Base-by-base conservation (phyloP, 2,329 filamentous ascomycete genomes). In the Alternaria conjuncta region DNA sequence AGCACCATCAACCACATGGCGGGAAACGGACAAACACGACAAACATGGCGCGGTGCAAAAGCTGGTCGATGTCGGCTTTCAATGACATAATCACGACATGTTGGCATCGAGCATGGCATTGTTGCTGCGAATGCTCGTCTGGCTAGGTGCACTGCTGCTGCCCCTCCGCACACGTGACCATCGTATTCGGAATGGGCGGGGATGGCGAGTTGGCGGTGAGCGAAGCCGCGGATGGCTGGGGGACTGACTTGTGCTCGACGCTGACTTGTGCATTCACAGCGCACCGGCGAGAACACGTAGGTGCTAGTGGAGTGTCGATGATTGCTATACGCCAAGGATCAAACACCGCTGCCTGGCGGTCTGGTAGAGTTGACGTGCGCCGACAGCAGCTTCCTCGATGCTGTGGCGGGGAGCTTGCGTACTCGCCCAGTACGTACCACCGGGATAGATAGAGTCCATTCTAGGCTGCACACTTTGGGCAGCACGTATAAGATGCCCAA, bases 401-500 rank as follows among this genome's bases (percentile, higher is more conserved):
- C 65, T 69, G 75, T 75, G 76, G 76, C 77, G 76, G 71, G 66
- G 69, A 75, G 77, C 74, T 79, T 78, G 77, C 77, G 76, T 75
- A 74, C 49, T 50, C 72, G 67, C 44, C 44, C 26, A 18, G 23
- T 30, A 49, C 41, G n/a, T 41, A 58, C 15, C 54, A 53, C 57
- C 26, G 46, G 58, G 57, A 63, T 54, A 71, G 66, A 66, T 67
- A 56, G 65, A 67, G 76, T 65, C 30, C n/a, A 73, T 73, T 75
- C 76, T 77, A 64, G 68, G 63, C 49, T 53, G 26, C 20, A 49
- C 62, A 44, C 50, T 26, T 55, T 57, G 21, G 55, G 50, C 25
- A 41, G 44, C 56, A 25, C 26, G 18, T 72, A 71, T 72, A 73
- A 70, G 61, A 62, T 43, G 46, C 18, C 51, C 25, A n/a, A 21